These are phyloP conservation scores for Trifolium fragiferum DNA, from an alignment of 306 rosid species.

Conservation along the genomic window DNA sequence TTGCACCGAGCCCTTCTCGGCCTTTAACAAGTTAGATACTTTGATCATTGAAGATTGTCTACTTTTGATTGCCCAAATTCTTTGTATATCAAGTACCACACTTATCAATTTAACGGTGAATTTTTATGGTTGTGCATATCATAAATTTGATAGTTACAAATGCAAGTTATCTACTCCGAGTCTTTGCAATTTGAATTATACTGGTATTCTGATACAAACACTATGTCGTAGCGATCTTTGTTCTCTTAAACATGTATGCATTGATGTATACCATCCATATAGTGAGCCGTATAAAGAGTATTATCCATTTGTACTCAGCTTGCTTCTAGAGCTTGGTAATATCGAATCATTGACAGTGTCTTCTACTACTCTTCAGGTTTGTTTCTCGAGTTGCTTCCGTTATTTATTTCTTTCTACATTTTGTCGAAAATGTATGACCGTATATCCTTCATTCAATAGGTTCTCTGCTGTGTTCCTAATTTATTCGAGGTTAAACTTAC, in stretches of 20 bases:
- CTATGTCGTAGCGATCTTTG: neutral
- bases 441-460: neutral
- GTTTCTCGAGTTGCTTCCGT: neutral
- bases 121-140: no score
- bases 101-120: slow-evolving; percentile 6
- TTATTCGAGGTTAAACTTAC: neutral
- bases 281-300: neutral
- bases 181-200: neutral
- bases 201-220: neutral
- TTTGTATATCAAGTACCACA: neutral
- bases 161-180: slow-evolving; percentile 13
- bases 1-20: no score
- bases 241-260: neutral
- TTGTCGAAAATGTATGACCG: neutral
- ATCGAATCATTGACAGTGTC: neutral
- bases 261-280: neutral
- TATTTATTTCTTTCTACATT: no score
- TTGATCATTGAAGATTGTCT: no score
- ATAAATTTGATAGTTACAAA: no score
- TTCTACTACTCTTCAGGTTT: neutral
- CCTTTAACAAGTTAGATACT: no score
- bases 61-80: neutral
- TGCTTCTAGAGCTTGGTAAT: neutral
- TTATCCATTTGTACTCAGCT: neutral
- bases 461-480: neutral